Conservation (phyloP, 2,329 filamentous ascomycete species). For the Emmonsiellopsis sp. region DNA sequence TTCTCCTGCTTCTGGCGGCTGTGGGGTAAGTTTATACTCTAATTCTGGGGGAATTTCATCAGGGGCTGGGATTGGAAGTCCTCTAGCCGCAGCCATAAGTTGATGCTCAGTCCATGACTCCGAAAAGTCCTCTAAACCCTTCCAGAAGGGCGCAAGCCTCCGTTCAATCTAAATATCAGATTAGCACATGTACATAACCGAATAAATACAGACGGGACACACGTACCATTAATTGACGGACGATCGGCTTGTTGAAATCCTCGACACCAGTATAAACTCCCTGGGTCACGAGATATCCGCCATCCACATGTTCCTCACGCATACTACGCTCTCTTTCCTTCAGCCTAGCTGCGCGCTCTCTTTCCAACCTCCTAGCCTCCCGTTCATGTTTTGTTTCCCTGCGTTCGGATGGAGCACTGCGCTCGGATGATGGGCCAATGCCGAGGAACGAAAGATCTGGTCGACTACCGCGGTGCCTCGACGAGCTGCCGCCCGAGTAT, state of each 20-base stretch:
- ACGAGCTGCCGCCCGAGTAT: slow-evolving; percentile 8
- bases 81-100: slow-evolving; percentile 80
- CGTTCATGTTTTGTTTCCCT: slow-evolving; percentile 86
- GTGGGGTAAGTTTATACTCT: slow-evolving; percentile 42
- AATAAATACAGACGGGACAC: background rate
- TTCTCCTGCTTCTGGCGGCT: slow-evolving; percentile 36
- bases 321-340: slow-evolving; percentile 88
- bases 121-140: slow-evolving; percentile 79
- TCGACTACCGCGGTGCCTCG: slow-evolving; percentile 40
- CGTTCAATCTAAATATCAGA: slow-evolving; percentile 69
- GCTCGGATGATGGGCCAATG: slow-evolving; percentile 38
- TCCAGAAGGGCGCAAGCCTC: slow-evolving; percentile 88
- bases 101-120: slow-evolving; percentile 90
- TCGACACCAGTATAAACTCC: slow-evolving; percentile 87
- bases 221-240: slow-evolving; percentile 80
- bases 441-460: slow-evolving; percentile 52
- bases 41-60: slow-evolving; percentile 71
- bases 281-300: slow-evolving; percentile 86
- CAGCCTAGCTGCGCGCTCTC: slow-evolving; percentile 62
- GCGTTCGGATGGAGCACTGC: slow-evolving; percentile 49
- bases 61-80: slow-evolving; percentile 70
- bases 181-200: slow-evolving; percentile 8
- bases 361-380: slow-evolving; percentile 75
- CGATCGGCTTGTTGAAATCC: slow-evolving; percentile 82
- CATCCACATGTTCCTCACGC: slow-evolving; percentile 85